These are phyloP conservation scores for Fusarium sp. DNA, from an alignment of 2,329 filamentous ascomycete species.

Conservation along the genomic window DNA sequence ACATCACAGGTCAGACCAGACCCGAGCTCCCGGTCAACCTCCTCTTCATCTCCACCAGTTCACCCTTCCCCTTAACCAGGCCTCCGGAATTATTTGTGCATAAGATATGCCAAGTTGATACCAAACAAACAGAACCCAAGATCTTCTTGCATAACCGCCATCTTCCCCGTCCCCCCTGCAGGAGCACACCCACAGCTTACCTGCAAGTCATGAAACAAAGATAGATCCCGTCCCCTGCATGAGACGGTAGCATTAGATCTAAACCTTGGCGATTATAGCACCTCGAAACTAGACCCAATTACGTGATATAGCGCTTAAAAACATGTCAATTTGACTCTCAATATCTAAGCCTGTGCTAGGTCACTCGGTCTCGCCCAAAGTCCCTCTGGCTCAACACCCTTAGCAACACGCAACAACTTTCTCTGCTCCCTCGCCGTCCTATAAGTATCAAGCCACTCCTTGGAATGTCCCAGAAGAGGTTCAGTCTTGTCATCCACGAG, in stretches of 20 bases:
- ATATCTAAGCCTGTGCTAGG: conserved; percentile 5
- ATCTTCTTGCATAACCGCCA: neutral
- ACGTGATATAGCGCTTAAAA: neutral
- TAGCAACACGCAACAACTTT: conserved; percentile 13
- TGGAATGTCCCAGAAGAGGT: conserved; percentile 17
- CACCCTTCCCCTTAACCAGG: neutral
- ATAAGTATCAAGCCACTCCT: conserved; percentile 32
- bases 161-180: neutral
- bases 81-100: neutral
- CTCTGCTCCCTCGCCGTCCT: conserved; percentile 19
- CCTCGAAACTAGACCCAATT: neutral
- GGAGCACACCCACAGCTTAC: neutral
- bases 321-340: neutral
- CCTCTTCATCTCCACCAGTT: neutral
- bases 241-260: neutral
- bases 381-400: conserved; percentile 19
- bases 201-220: neutral
- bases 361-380: conserved; percentile 22
- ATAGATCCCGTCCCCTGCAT: neutral
- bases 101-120: neutral
- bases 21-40: neutral
- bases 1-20: neutral
- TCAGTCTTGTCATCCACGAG: conserved; percentile 4
- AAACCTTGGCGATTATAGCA: neutral
- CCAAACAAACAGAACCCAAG: neutral